Base-by-base conservation (phyloP, 192 early-diverging fungal species). In the Rhizophagus sp. region DNA sequence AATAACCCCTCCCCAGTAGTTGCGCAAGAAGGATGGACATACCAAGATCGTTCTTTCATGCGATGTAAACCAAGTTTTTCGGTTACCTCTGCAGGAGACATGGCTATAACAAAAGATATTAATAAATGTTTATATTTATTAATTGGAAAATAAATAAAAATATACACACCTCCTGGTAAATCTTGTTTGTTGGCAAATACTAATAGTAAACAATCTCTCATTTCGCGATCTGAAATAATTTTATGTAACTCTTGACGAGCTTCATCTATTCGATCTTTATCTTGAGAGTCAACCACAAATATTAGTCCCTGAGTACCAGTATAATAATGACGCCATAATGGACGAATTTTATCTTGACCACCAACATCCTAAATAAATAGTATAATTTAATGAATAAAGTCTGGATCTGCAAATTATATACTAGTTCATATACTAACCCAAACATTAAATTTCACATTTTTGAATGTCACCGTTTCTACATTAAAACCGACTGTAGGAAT, bases 401-500 rank as follows among this genome's bases (percentile, higher is more conserved):
- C 17, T 57, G 22, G 13, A 57, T 52, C 27, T 80, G 17, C 50
- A 76, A 30, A 44, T 22, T 57, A 57, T 0, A 57, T 1, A 17
- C 1, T 30, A 57, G 4, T 19, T 44, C 11, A 57, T 57, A 57
- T 57, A 57, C 52, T 80, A 84, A 87, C 92, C 92, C 92, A 94
- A 78, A 94, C 92, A 74, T 91, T 93, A 76, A 94, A 94, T 87
- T 91, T 92, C 66, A 94, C 91, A 79, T 96, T 96, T 83, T 95
- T 95, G 87, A 94, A 96, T 62, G 90, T 91, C 15, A 96, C 94
- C 11, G 92, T 92, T 81, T 96, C 95, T 61, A 95, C 94, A 82
- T 95, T 96, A 87, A 96, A 96, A 50, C 94, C 95, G 78, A 99
- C 97, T 75, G 97, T 99, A 15, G 97, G 97, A 81, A 99, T 98